Base-by-base conservation (phyloP, 305 asterid species). In the Fraxinus nigra region DNA sequence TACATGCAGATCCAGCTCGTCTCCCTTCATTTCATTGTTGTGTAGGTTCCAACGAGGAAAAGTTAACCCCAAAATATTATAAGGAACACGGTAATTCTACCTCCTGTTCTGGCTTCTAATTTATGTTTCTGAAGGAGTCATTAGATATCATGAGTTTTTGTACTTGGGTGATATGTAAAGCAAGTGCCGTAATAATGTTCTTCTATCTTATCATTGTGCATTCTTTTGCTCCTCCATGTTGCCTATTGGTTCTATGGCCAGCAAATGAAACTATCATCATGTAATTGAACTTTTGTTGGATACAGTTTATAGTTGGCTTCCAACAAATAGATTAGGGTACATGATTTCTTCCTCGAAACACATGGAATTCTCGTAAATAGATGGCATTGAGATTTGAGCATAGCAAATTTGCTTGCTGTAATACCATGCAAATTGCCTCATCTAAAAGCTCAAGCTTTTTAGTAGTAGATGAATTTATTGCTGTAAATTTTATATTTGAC, bases 11-110 rank as follows among this genome's bases (percentile, higher is more conserved):
- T 86, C 94, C 97, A 72, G 93, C 93, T 51, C 92, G 95, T 10
- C 93, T 94, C 54, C 97, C 97, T 65, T 88, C 92, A 59, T 93
- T 93, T 86, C 95, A 94, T 84, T 92, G 95, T 77, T 93, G 97
- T 82, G 97, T 92, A 13, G 98, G 98, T 76, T 67, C 92, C 76
- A 90, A 90, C 67, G 98, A 91, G 83, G 97, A 92, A 84, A 94
- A 92, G 83, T 82, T 92, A 88, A 77, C 90, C 37, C 89, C 92
- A 6, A 89, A 90, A 77, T 92, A 97, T 95, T 94, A 94, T 80
- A 89, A 88, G 80, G 97, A 94, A 79, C 88, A 93, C 69, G 97
- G 97, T 94, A 91, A 86, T 77, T 46, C 77, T 76, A 67, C 74
- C 38, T 67, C 9, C 20, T 0, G 18, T 28, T 67, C 74, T 67